A percentile compares a stretch with the other conserved stretches of the same genome.
Conservation (phyloP, 169 alveolate species). For the Ichthyophthirius multifiliis region DNA sequence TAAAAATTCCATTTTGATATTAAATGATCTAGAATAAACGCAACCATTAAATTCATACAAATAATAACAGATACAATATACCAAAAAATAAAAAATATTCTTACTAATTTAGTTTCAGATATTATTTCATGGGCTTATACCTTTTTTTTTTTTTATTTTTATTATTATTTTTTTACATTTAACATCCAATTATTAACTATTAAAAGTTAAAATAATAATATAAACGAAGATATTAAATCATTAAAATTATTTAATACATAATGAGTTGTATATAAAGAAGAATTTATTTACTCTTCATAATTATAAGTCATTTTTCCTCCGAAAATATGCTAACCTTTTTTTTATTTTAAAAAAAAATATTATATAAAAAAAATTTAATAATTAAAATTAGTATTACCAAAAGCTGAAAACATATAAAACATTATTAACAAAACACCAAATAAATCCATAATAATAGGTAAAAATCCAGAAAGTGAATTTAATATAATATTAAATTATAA, state of each 20-base stretch:
- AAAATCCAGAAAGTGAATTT: background rate
- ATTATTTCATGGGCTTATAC: background rate
- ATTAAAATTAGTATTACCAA: background rate
- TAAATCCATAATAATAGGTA: background rate
- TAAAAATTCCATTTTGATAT: background rate
- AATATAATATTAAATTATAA: background rate
- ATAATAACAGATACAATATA: conserved; percentile 4
- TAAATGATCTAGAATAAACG: background rate
- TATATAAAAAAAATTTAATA: background rate
- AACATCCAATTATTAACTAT: conserved; percentile 15
- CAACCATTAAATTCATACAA: conserved; percentile 3
- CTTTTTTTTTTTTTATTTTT: background rate
- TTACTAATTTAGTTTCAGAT: background rate
- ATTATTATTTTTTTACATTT: background rate
- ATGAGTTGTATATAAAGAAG: background rate
- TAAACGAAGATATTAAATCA: background rate
- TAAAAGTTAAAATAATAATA: background rate
- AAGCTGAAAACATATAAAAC: background rate
- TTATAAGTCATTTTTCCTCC: background rate
- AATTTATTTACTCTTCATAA: background rate
- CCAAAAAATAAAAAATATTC: conserved; percentile 8
- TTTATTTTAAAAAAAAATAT: background rate
- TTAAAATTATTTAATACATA: conserved; percentile 6
- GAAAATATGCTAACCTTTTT: background rate
- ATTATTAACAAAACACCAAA: background rate